Evolutionary conservation across 2,329 filamentous ascomycete genomes (phyloP), one percentile per base, ranked within the genome.

Genomic region (Escovopsis weberi): DNA sequence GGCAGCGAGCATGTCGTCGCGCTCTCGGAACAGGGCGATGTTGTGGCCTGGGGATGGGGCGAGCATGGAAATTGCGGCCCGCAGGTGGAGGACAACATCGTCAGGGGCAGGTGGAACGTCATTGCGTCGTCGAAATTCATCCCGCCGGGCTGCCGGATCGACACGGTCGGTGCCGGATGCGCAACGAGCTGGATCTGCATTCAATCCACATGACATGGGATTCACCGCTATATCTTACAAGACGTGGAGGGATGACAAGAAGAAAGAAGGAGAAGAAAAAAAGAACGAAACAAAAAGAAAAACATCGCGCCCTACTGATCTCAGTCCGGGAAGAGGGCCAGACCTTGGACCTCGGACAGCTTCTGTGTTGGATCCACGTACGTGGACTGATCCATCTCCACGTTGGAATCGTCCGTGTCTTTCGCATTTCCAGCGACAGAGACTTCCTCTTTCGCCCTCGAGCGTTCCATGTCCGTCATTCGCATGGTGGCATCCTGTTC

Each of bases 51-150:
- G 86, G 91, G 91, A 18, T 98, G 91, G 91, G 88, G 87, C 2
- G 89, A 96, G 62, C 91, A 98, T 63, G 91, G 91, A 2, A 98
- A 98, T 58, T 98, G 91, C 59, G 91, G 91, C 3, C 74, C 77
- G 33, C 67, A 72, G 11, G 75, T 78, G 47, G 65, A 70, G 15
- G 65, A 72, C 47, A 78, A 76, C 40, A 75, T 84, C 59, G 78
- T 87, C 38, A 81, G 80, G 49, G 80, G 74, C 9, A 69, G 68
- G 46, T 85, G 74, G 68, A 87, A 81, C 55, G 63, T 75, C 45
- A 74, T 93, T 54, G 70, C 72, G 19, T 72, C 77, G 38, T 65
- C 67, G 41, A 70, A 68, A 49, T 69, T 70, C 54, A 62, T 78
- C 34, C 68, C 70, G 12, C 57, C 68, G 4, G 65, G 61, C 9